Base-by-base conservation (phyloP, 139 green algal genomes). In the Desmodesmus armatus region DNA sequence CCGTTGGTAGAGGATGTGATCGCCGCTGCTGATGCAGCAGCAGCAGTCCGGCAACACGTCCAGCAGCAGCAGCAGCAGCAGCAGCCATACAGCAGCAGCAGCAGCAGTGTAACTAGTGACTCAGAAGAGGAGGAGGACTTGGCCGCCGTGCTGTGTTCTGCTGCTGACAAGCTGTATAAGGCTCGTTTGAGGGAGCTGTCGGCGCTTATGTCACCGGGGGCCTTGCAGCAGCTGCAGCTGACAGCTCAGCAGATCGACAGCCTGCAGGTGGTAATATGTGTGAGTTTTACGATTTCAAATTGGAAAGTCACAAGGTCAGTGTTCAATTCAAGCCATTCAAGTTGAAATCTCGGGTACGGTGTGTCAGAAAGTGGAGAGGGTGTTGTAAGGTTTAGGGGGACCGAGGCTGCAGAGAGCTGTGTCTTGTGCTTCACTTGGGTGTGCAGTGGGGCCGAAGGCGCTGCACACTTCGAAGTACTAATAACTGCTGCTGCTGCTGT, bases 141-240 rank as follows among this genome's bases (percentile, higher is more conserved):
- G n/a, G n/a, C n/a, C n/a, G n/a, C n/a, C n/a, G n/a, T 47, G 27
- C 41, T 84, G 1, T 73, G 43, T 19, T 65, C 62, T 47, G 78
- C 62, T 17, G 49, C 77, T 40, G 63, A 76, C 60, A 84, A 84
- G 43, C 49, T 84, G 41, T 76, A 75, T 21, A n/a, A 55, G 11
- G 37, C 62, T 21, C 78, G 76, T 27, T 55, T 82, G 3, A 37
- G 55, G 31, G 55, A 72, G 35, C 55, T 82, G 41, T n/a, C 53
- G 41, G 53, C 55, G 4, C 53, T 82, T 53, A 40, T 82, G 55
- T 33, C 76, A 11, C 21, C 37, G 15, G 63, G 53, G 35, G 21
- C 43, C 2, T 33, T 91, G 65, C 2, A 29, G 65, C 31, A 78
- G 39, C 44, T 91, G 88, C 86, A 89, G 70, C 31, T 93, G 21